Evolutionary conservation across 352 stramenopile species (phyloP).

Genomic region (Pythium aquatile): DNA sequence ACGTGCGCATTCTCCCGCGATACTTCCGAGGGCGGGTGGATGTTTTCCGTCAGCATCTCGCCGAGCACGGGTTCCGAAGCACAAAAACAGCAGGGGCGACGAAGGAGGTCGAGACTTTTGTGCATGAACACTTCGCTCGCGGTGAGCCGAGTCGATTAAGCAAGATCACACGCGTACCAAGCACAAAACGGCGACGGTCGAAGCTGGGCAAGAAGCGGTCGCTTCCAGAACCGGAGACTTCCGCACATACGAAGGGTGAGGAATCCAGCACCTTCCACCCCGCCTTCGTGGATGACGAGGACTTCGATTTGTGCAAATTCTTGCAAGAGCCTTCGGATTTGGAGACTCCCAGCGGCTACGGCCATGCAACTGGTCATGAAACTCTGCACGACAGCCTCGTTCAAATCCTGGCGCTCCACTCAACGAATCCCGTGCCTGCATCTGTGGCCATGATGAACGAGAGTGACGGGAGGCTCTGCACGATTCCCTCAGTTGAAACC

Average conservation of each 20-base stretch:
- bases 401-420: conserved; percentile 18
- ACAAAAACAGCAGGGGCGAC: conserved; percentile 31
- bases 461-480: neutral
- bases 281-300: conserved; percentile 7
- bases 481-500: conserved; percentile 5
- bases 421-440: conserved; percentile 14
- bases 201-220: conserved; percentile 17
- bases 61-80: conserved; percentile 56
- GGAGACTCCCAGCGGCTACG: neutral
- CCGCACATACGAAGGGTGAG: neutral
- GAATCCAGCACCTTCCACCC: neutral
- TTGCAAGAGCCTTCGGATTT: conserved; percentile 6
- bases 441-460: conserved; percentile 12
- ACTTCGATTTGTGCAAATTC: conserved; percentile 13
- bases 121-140: conserved; percentile 48
- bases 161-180: conserved; percentile 46
- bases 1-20: conserved; percentile 47
- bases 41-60: conserved; percentile 71
- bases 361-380: neutral
- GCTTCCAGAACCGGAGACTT: neutral
- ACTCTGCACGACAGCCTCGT: conserved; percentile 13
- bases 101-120: conserved; percentile 46
- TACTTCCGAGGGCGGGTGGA: conserved; percentile 65
- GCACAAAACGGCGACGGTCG: conserved; percentile 27
- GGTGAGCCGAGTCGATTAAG: conserved; percentile 49